These are phyloP conservation scores for Pholiota molesta DNA, from an alignment of 768 basidiomycete genomes.

Conservation along the genomic window DNA sequence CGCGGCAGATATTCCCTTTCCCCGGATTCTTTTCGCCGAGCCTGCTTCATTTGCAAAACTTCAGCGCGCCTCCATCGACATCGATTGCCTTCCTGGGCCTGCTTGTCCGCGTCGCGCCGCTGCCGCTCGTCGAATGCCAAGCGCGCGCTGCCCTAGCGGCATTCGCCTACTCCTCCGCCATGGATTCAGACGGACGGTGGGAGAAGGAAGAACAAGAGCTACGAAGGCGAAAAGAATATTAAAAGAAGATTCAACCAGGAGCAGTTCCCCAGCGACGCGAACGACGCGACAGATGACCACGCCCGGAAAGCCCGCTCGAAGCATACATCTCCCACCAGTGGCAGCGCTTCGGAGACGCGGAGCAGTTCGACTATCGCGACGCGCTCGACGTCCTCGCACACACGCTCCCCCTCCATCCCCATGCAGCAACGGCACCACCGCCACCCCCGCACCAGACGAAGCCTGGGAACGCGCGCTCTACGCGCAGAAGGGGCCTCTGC, in stretches of 20 bases:
- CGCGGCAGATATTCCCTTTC: slow-evolving; percentile 70
- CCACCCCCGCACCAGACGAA: slow-evolving; percentile 32
- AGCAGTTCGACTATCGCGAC: slow-evolving; percentile 74
- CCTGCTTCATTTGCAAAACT: neutral
- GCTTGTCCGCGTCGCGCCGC: slow-evolving; percentile 59
- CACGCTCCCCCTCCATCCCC: slow-evolving; percentile 21
- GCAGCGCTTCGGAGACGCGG: slow-evolving; percentile 50
- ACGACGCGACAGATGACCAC: neutral
- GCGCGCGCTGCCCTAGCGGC: slow-evolving; percentile 61
- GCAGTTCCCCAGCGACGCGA: neutral
- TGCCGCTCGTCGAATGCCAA: slow-evolving; percentile 82
- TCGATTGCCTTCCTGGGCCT: slow-evolving; percentile 72
- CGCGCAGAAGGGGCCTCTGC: slow-evolving; percentile 45
- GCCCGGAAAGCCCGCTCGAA: neutral
- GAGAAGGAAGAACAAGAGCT: neutral
- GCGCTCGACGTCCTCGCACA: slow-evolving; percentile 53
- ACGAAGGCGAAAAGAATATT: slow-evolving; percentile 5
- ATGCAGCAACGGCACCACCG: slow-evolving; percentile 15
- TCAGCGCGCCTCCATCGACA: slow-evolving; percentile 43
- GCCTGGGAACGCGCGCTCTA: slow-evolving; percentile 56
- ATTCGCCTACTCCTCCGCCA: slow-evolving; percentile 45
- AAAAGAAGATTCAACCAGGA: neutral
- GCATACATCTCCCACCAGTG: slow-evolving; percentile 48
- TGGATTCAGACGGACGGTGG: slow-evolving; percentile 18
- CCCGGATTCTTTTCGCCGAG: slow-evolving; percentile 31